Conservation (phyloP, 371 early-diverging fungal species). For the Gilbertella persicaria region DNA sequence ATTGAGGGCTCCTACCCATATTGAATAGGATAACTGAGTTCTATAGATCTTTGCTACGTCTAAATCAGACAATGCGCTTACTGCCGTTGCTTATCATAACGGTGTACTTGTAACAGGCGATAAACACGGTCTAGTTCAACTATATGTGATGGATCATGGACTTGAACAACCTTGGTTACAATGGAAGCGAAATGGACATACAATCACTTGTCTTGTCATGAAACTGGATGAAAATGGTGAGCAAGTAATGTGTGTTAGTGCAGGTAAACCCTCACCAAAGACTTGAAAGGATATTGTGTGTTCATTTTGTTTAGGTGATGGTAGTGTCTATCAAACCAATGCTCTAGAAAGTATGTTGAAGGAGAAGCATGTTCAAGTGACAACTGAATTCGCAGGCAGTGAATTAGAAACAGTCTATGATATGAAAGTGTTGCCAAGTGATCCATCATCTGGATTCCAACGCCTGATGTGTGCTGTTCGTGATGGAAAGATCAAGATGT, state of each 20-base stretch:
- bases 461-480: conserved; percentile 33
- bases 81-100: conserved; percentile 29
- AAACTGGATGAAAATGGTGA: conserved; percentile 33
- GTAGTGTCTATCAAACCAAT: conserved; percentile 39
- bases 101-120: conserved; percentile 28
- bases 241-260: conserved; percentile 25
- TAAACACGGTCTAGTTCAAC: conserved; percentile 21
- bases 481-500: conserved; percentile 39
- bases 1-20: too few relatives aligned
- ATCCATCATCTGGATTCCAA: conserved; percentile 10
- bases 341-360: conserved; percentile 10
- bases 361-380: neutral
- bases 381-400: conserved; percentile 42
- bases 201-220: conserved; percentile 26
- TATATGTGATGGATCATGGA: conserved; percentile 15
- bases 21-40: too few relatives aligned
- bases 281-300: neutral
- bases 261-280: conserved; percentile 20
- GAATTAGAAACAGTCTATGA: conserved; percentile 36
- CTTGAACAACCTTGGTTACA: conserved; percentile 14
- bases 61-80: conserved; percentile 5
- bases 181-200: conserved; percentile 36
- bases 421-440: conserved; percentile 21
- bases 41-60: conserved; percentile 28
- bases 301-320: conserved; percentile 32